phyloP scores from a whole-genome alignment of 371 early-diverging fungal genomes.

The Capillidium heterosporum region DNA sequence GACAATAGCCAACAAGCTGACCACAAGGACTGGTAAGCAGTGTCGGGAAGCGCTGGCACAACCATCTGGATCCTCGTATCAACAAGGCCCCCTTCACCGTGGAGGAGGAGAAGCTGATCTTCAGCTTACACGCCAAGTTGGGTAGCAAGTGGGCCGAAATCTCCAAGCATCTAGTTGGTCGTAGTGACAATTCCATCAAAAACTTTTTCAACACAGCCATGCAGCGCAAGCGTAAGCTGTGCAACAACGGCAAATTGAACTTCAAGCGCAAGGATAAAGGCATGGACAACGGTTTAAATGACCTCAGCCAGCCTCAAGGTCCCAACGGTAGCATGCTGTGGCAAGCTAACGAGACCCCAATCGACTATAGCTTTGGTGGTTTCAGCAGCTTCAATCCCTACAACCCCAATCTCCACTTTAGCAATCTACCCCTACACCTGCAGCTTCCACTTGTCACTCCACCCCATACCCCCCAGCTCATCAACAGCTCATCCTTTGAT shows the following conservation, averaged over 20 bases:
- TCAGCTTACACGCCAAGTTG: constrained; percentile 13
- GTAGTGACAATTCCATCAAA: constrained; percentile 18
- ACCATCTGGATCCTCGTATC: constrained; percentile 16
- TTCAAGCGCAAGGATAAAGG: not conserved
- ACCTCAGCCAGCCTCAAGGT: not conserved
- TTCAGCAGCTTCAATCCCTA: too few relatives aligned
- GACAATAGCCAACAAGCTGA: constrained; percentile 14
- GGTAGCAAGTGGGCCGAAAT: constrained; percentile 22
- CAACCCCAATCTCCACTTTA: too few relatives aligned
- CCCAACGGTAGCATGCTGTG: too few relatives aligned
- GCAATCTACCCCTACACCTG: too few relatives aligned
- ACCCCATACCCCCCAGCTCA: too few relatives aligned
- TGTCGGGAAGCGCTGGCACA: constrained; percentile 19
- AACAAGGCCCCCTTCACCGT: constrained; percentile 18
- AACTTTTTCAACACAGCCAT: constrained; percentile 19
- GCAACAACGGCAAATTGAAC: not conserved
- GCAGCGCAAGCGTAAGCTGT: constrained; percentile 16
- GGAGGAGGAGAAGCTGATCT: constrained; percentile 15
- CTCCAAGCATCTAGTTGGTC: constrained; percentile 18
- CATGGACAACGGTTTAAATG: not conserved
- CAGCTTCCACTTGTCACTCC: too few relatives aligned
- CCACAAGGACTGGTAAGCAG: constrained; percentile 17
- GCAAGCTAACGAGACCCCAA: too few relatives aligned
- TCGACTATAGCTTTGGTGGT: too few relatives aligned
- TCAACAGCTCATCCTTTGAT: too few relatives aligned